Evolutionary conservation across 352 stramenopile genomes (phyloP).

Genomic region (Albugo laibachii): DNA sequence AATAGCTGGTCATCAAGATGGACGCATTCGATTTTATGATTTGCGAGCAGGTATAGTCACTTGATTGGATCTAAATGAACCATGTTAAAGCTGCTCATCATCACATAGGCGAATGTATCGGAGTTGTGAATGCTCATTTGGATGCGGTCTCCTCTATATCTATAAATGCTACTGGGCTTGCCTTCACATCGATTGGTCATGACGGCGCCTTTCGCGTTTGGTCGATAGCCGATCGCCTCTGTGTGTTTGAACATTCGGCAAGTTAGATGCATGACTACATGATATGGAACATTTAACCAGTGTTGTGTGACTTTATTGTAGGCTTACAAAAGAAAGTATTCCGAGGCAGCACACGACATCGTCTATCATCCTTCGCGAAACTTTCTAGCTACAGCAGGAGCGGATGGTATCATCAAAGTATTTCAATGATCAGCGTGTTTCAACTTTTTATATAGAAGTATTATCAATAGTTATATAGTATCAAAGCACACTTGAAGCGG

Average conservation of each 20-base stretch:
- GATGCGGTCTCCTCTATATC: constrained; percentile 63
- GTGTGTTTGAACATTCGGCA: constrained; percentile 72
- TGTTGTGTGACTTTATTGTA: constrained; percentile 9
- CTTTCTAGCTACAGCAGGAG: constrained; percentile 57
- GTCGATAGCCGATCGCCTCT: constrained; percentile 63
- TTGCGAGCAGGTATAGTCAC: constrained; percentile 32
- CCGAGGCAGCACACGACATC: constrained; percentile 56
- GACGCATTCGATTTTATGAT: constrained; percentile 74
- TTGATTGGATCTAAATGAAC: background rate
- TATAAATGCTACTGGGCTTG: constrained; percentile 52
- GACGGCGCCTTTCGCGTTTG: constrained; percentile 71
- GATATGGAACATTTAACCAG: background rate
- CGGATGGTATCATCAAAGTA: constrained; percentile 75
- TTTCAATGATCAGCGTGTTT: constrained; percentile 35
- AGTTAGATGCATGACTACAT: background rate
- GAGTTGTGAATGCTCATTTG: constrained; percentile 54
- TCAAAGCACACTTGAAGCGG: too few relatives aligned
- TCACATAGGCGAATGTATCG: constrained; percentile 44
- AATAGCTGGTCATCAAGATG: constrained; percentile 62
- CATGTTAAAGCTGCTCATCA: background rate
- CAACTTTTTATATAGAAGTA: background rate
- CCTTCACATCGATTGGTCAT: constrained; percentile 57
- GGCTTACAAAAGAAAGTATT: constrained; percentile 64
- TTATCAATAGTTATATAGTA: background rate
- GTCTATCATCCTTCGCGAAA: constrained; percentile 58